Base-by-base conservation (phyloP, 306 rosid species). In the Ochetophila trinervis region DNA sequence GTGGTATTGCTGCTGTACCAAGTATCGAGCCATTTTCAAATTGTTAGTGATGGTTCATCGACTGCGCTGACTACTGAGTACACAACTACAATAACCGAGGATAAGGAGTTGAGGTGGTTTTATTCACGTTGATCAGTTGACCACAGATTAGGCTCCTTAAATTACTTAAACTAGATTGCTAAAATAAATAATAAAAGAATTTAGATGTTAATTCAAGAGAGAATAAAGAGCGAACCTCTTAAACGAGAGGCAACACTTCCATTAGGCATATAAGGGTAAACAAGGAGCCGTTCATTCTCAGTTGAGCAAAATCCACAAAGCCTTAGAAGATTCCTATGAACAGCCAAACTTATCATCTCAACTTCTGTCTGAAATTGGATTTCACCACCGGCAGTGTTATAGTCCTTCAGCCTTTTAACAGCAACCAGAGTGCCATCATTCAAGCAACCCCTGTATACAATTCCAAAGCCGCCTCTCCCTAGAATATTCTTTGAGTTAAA, bases 361-460 rank as follows among this genome's bases (percentile, higher is more conserved):
- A 93, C 99, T 86, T 93, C 99, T 24, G 99, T 93, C 79, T 93
- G 98, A 78, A 93, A 89, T 76, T 93, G 99, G 71, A 90, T 93
- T 82, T 93, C 99, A 47, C 99, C 99, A 58, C 91, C 99, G 35
- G 88, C 88, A 15, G 91, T 82, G 74, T 88, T 94, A 53, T 88
- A 94, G 72, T 94, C 99, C 79, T 90, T 94, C 34, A 94, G 72
- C 83, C 99, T 80, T 80, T 94, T 94, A 47, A 94, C 97, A 22
- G 99, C 99, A 69, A 88, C 97, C 44, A 88, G 54, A 19, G 90
- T 83, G n/a, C 97, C 88, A 48, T 90, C 97, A 47, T 73, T 94
- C 83, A 94, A 77, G 80, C 71, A 24, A 1, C 97, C 99, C 76
- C 86, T 94, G 87, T 74, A 94, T 42, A 94, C 99, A 78, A 94